Evolutionary conservation across 352 stramenopile species (phyloP), one percentile per base, ranked within the genome.

Genomic region (Blastocystis sp.): DNA sequence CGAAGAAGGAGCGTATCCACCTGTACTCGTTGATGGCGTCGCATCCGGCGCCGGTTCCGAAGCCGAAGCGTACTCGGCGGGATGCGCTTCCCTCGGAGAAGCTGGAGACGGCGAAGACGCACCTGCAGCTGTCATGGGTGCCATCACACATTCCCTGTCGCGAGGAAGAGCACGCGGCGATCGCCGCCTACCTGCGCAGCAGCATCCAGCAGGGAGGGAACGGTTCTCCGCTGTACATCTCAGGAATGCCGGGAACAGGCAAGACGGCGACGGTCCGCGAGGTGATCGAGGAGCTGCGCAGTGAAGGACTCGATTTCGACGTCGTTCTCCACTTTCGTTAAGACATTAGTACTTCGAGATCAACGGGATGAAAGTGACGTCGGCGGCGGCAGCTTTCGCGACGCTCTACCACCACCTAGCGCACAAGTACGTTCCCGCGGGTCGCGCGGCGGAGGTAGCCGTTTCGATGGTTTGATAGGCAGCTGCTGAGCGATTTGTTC

Each of bases 191-290:
- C 40, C 27, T 81, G 29, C 48, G 29, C 44, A 48, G 63, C 53
- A 81, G 69, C 46, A 81, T 81, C 29, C 29, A 64, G n/a, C 44
- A 81, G 6, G 42, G 42, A 27, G 69, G 69, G 63, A 81, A 81
- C 53, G 69, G 69, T 29, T 81, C 69, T 64, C 69, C 69, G 27
- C 46, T 81, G 24, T 81, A 81, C 53, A 64, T 81, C 32, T 81
- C 69, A 69, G 88, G 88, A 48, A 89, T 89, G 87, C 88, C 88
- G 7, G 87, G 87, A 48, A 90, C 88, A 11, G 88, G 87, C 11
- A 91, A 93, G 86, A 94, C 91, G 38, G 90, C 90, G 24, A 90
- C 88, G 29, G 90, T 93, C 64, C 84, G 87, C 57, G 89, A 90
- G 8, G 88, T 90, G 46, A 90, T 93, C 29, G 40, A 65, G 34